Conservation (phyloP, 768 basidiomycete species). For the Boletus rubroflammeus region DNA sequence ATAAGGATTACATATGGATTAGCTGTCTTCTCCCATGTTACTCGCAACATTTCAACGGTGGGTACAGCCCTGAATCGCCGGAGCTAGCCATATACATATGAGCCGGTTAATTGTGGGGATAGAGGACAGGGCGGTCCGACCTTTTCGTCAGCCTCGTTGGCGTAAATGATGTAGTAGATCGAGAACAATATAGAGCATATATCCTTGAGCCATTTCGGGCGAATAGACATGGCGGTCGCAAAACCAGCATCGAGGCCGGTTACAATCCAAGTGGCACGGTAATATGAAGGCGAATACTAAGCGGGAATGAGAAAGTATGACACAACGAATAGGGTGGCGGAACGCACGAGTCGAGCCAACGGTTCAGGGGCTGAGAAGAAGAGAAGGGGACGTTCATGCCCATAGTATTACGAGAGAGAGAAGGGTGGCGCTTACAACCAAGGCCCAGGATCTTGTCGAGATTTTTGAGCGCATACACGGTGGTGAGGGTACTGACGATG, state of each 20-base stretch:
- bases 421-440: constrained; percentile 45
- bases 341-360: constrained; percentile 74
- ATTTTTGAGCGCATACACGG: constrained; percentile 79
- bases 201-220: constrained; percentile 88
- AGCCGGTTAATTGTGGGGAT: background rate
- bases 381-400: background rate
- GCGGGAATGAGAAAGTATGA: constrained; percentile 5
- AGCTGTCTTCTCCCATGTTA: constrained; percentile 94
- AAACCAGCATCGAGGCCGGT: constrained; percentile 98
- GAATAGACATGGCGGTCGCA: constrained; percentile 90
- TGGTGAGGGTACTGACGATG: constrained; percentile 79
- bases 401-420: background rate
- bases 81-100: constrained; percentile 47
- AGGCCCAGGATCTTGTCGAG: constrained; percentile 83
- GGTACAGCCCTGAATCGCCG: constrained; percentile 89
- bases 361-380: constrained; percentile 79
- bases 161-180: constrained; percentile 83
- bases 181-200: constrained; percentile 83
- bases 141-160: constrained; percentile 94
- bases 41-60: constrained; percentile 92
- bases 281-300: constrained; percentile 89
- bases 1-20: constrained; percentile 73
- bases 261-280: constrained; percentile 92
- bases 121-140: constrained; percentile 40
- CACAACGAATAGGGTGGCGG: background rate